Base-by-base conservation (phyloP, 371 early-diverging fungal genomes). In the Mortierella sp. region DNA sequence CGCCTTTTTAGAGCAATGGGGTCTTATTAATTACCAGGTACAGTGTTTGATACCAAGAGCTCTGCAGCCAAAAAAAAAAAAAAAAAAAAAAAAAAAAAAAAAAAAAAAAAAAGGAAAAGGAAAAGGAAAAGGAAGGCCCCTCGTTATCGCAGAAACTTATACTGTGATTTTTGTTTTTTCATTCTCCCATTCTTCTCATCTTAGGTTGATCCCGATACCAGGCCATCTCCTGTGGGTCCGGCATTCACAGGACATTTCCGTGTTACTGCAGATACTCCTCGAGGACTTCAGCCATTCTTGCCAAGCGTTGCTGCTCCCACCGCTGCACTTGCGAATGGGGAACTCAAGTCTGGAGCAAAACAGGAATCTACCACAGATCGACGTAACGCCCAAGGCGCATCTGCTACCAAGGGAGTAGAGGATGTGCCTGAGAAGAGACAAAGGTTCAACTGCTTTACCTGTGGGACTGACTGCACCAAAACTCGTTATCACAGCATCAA, bases 1-100 rank as follows among this genome's bases (percentile, higher is more conserved):
- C 84, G 96, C 98, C 9, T 98, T 99, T 76, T 83, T 99, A 58
- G 99, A 99, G 82, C 99, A 99, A 82, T 99, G 99, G 99, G 99
- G 99, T 0, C 84, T 99, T 43, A 97, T 99, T 75, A 99, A 99
- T 84, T 97, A 96, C 81, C 96, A 98, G 89, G 97, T 96, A 84
- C 62, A 47, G 45, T 37, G 3, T 37, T 37, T 37, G 37, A 37
- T 3, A 37, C 9, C 37, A 37, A 37, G 37, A 37, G 5, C 37
- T 37, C 37, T 37, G 37, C 37, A 37, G n/a, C n/a, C n/a, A n/a
- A n/a, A n/a, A n/a, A n/a, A n/a, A n/a, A n/a, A n/a, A n/a, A n/a
- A n/a, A n/a, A n/a, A n/a, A n/a, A n/a, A n/a, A n/a, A n/a, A n/a
- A n/a, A n/a, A n/a, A n/a, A n/a, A n/a, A n/a, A n/a, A n/a, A n/a